Evolutionary conservation across 2,329 filamentous ascomycete genomes (phyloP), one percentile per base, ranked within the genome.

Genomic region (Aureobasidium namibiae): DNA sequence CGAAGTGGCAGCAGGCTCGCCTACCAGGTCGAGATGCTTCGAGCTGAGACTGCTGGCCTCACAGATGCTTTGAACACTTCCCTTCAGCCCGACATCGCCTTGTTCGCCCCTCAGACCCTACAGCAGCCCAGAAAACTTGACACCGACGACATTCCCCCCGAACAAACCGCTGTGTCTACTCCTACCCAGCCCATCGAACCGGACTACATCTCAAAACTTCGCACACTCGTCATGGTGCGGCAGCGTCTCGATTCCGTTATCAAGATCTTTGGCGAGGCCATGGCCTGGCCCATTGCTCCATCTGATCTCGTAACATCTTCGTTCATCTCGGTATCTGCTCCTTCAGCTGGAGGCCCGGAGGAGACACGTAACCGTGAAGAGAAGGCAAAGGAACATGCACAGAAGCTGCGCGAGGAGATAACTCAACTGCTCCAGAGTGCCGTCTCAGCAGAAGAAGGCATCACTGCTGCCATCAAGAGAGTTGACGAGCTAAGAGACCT

Each of bases 231-330:
- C 3, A 81, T 88, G 42, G 90, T 97, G 29, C 88, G 92, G 53
- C 76, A 83, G 1, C 87, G 91, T n/a, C 81, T 99, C 16, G 92
- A 97, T 64, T 82, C 85, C 1, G 92, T 97, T 24, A 91, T 97
- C 68, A 88, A 89, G 71, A 88, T 87, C 1, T 99, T 99, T 71
- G 92, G 92, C 41, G 88, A 95, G 66, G 92, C 94, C 33, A 96
- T 97, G 89, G 88, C 95, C 66, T 97, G 95, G 81, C 88, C 90
- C 1, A 84, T 96, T 52, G 90, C 92, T 0, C 92, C 92, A 0
- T 95, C 89, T 0, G 91, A 96, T 69, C 83, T 95, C 60, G 88
- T 94, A 58, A 83, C 87, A 46, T 92, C 90, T 0, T 91, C 89
- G 0, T 91, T 96, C 68, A 84, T 96, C 48, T 95, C 90, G 6